A percentile compares a stretch with the other conserved stretches of the same genome.
Conservation (phyloP, 1,284 basidiomycete genomes). For the Mycena citricolor region DNA sequence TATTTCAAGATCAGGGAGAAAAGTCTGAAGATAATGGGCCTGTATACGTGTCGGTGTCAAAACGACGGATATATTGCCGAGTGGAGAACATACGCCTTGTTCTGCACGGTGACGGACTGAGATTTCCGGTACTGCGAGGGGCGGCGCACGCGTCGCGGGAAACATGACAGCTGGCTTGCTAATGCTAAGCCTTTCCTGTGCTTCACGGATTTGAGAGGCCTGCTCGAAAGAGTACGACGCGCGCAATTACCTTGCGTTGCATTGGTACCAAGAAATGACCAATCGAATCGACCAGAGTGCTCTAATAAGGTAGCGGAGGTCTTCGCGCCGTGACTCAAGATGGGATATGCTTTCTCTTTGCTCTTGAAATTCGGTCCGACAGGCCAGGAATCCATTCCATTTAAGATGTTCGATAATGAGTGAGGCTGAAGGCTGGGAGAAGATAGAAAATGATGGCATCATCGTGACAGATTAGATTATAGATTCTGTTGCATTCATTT, state of each 20-base stretch:
- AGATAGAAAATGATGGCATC: too few species aligned
- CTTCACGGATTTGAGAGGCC: slow-evolving; percentile 10
- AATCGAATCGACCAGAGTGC: slow-evolving; percentile 45
- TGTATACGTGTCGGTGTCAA: slow-evolving; percentile 30
- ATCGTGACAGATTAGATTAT: too few species aligned
- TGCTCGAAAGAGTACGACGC: slow-evolving; percentile 7
- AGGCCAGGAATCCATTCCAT: slow-evolving; percentile 25
- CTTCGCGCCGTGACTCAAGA: slow-evolving; percentile 54
- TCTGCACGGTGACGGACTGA: slow-evolving; percentile 50
- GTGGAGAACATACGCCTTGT: too few species aligned
- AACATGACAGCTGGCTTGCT: slow-evolving; percentile 47
- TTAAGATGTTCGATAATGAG: too few species aligned
- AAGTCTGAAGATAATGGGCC: slow-evolving; percentile 67
- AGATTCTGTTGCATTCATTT: too few species aligned
- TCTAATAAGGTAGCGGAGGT: slow-evolving; percentile 53
- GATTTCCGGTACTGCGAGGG: slow-evolving; percentile 30
- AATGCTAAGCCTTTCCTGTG: too few species aligned
- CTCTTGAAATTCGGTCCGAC: slow-evolving; percentile 12
- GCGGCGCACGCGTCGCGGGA: slow-evolving; percentile 50
- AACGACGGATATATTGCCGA: too few species aligned
- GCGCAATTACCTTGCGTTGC: slow-evolving; percentile 27
- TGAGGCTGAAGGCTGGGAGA: too few species aligned
- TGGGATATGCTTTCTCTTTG: slow-evolving; percentile 40
- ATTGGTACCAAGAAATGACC: slow-evolving; percentile 46
- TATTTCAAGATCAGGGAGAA: slow-evolving; percentile 71